Percentiles rank a stretch among this genome's conserved stretches.
Evolutionary conservation across 805 yeast species (phyloP).

Genomic region (Myxozyma neotropica): DNA sequence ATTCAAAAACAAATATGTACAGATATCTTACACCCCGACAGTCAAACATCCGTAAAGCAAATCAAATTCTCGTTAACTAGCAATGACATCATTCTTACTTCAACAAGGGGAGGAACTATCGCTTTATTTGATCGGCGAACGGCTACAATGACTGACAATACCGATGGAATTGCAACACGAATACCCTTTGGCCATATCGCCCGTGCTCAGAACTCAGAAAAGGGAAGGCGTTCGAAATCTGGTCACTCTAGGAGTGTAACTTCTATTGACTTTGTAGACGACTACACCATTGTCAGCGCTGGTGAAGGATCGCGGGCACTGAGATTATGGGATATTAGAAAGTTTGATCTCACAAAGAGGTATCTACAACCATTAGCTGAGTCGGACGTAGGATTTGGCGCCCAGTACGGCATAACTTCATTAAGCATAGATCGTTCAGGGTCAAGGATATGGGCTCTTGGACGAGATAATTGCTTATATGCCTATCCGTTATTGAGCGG

Average conservation of each 20-base stretch:
- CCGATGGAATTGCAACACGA: background rate
- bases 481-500: constrained; percentile 6
- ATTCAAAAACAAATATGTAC: constrained; percentile 15
- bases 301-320: constrained; percentile 22
- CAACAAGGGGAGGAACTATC: constrained; percentile 27
- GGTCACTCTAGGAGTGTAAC: constrained; percentile 25
- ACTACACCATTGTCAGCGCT: constrained; percentile 18
- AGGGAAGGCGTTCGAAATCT: constrained; percentile 9
- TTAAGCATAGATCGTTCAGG: constrained; percentile 15
- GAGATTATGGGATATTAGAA: constrained; percentile 26
- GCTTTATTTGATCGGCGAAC: constrained; percentile 24
- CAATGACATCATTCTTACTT: background rate
- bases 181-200: constrained; percentile 8
- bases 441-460: constrained; percentile 19
- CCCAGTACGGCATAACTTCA: constrained; percentile 24
- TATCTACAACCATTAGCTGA: constrained; percentile 11
- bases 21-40: constrained; percentile 10
- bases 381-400: background rate
- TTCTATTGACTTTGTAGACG: constrained; percentile 18
- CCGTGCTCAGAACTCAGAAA: constrained; percentile 26
- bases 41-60: constrained; percentile 22
- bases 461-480: constrained; percentile 14
- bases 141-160: background rate
- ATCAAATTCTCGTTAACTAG: constrained; percentile 17
- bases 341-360: background rate